These are phyloP conservation scores for Colletotrichum spinosum DNA, from an alignment of 2,329 filamentous ascomycete genomes.

Conservation along the genomic window DNA sequence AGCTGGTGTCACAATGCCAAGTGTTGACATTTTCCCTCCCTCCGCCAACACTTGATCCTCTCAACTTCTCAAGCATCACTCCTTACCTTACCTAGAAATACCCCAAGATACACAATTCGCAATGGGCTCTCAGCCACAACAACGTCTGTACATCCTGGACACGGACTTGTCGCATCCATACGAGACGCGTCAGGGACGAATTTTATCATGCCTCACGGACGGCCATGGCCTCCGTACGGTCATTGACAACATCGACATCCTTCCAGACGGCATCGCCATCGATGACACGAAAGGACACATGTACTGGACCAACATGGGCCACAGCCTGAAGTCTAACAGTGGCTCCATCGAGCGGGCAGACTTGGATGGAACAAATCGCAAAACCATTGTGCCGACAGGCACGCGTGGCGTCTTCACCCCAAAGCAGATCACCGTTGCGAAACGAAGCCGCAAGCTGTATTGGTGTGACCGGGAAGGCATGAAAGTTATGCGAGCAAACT, in stretches of 20 bases:
- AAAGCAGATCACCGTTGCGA: slow-evolving; percentile 25
- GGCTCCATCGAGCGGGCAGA: slow-evolving; percentile 25
- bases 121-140: slow-evolving; percentile 20
- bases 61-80: no score
- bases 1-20: background rate
- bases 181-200: slow-evolving; percentile 6
- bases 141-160: slow-evolving; percentile 26
- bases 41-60: background rate
- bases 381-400: background rate
- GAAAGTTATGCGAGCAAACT: slow-evolving; percentile 25
- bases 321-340: slow-evolving; percentile 19
- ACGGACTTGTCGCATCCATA: slow-evolving; percentile 17
- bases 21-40: no score
- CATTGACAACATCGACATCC: slow-evolving; percentile 7
- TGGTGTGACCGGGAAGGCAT: slow-evolving; percentile 28
- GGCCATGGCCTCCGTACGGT: slow-evolving; percentile 13
- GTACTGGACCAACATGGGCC: slow-evolving; percentile 30
- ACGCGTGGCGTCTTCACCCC: slow-evolving; percentile 19
- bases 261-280: slow-evolving; percentile 19
- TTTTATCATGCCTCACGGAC: slow-evolving; percentile 18
- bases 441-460: slow-evolving; percentile 14
- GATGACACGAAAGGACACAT: slow-evolving; percentile 19
- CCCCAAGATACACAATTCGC: no score
- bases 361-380: slow-evolving; percentile 15
- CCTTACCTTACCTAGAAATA: no score